Percentiles rank a stretch among this genome's conserved stretches.
phyloP scores from a whole-genome alignment of 176 grass and related monocot species.

The Phoenix dactylifera region DNA sequence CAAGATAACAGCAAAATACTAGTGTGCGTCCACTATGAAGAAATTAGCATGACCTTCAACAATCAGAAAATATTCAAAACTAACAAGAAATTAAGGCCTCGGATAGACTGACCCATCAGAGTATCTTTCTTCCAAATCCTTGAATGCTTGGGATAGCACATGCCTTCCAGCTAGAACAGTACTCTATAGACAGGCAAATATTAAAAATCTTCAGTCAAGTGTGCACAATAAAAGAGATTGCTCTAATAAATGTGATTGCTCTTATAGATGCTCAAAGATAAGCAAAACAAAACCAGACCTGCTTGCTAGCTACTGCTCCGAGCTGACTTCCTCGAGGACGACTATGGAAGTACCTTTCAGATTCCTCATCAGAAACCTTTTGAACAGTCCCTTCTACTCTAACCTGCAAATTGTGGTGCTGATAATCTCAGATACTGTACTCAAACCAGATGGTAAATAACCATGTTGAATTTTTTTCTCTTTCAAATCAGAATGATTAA shows the following conservation, averaged over 20 bases:
- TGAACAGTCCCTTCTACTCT: conserved; percentile 85
- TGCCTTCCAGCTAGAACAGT: conserved; percentile 61
- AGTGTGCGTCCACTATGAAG: no score
- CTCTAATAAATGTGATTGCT: no score
- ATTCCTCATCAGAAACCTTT: conserved; percentile 87
- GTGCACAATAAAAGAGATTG: no score
- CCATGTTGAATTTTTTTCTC: no score
- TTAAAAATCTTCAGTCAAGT: no score
- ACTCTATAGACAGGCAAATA: conserved; percentile 41
- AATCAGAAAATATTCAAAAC: no score
- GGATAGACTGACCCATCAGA: conserved; percentile 43
- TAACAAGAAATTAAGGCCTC: no score
- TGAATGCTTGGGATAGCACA: conserved; percentile 59
- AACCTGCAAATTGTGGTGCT: conserved; percentile 36
- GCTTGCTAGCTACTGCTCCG: conserved; percentile 87
- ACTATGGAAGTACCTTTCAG: conserved; percentile 91
- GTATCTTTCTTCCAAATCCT: conserved; percentile 77
- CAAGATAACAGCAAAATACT: no score
- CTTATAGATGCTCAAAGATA: no score
- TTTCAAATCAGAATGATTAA: no score
- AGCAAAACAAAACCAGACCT: conserved; percentile 31
- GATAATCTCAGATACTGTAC: conserved; percentile 7
- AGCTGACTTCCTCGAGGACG: conserved; percentile 93
- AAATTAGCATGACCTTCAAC: no score
- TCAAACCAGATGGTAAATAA: background rate